Evolutionary conservation across 768 basidiomycete species (phyloP), one percentile per base, ranked within the genome.

Genomic region (Crassisporium funariophilum): DNA sequence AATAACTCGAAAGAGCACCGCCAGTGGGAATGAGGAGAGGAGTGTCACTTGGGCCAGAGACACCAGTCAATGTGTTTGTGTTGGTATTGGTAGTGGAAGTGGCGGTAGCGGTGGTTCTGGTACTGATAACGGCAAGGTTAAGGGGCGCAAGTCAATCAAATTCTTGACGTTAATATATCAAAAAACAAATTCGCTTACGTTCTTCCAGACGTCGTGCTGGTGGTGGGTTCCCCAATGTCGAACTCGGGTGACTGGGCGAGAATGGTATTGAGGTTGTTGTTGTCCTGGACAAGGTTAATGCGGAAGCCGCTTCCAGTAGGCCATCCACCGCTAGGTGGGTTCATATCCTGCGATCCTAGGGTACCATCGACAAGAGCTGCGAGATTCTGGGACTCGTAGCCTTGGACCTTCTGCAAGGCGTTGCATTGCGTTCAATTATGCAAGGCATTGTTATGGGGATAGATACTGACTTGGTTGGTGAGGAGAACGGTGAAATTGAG

Each of bases 181-280:
- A 23, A 23, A 37, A 41, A 41, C 33, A 31, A 41, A n/a, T 25
- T 47, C 23, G 57, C 63, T 42, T 46, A 69, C 66, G 55, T 56
- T 19, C 40, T 54, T 20, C 52, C 40, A 37, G 53, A 49, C 12
- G 55, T 47, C 7, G 59, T 41, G 4, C 58, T 46, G 23, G 58
- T 53, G 19, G 56, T 33, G n/a, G n/a, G n/a, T 22, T 44, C 46
- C 12, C 60, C 64, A 43, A 79, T 75, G 35, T 56, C 67, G 66
- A 92, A 94, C 45, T 79, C 60, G 20, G 46, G 41, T 13, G 88
- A 91, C 67, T 94, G 89, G 29, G 90, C 88, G 43, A 81, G 75
- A 54, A 93, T 82, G 41, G 67, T 66, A 62, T 64, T 58, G 17
- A 78, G 67, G 44, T 80, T 41, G 15, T 75, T 45, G 3, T 72